Evolutionary conservation across 2,329 filamentous ascomycete genomes (phyloP), one percentile per base, ranked within the genome.

Genomic region (Botrytis hyacinthi): DNA sequence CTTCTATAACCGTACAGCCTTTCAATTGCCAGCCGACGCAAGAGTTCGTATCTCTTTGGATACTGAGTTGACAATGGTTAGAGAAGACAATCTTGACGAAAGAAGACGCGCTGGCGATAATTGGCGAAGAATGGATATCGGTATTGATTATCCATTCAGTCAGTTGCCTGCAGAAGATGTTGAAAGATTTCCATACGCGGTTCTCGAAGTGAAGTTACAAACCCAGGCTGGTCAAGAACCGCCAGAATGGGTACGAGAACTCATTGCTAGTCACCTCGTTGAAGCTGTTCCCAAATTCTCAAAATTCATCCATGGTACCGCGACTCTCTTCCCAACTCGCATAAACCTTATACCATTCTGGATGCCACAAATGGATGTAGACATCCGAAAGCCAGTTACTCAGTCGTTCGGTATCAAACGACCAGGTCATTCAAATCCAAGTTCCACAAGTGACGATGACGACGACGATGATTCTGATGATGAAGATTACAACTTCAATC

Each of bases 231-330:
- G 96, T 57, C 95, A 98, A 82, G 94, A 98, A 80, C 94, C 96
- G 22, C 96, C 96, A 0, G 93, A 97, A 80, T 99, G 96, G 96
- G 95, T 99, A 78, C 91, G 94, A 35, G 94, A 98, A 81, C 87
- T 99, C 70, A 97, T 94, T 62, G 88, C 93, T 20, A 97, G 94
- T 76, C 96, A 99, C 84, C 87, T 99, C 26, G 96, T 99, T 3
- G 96, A 99, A 84, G 95, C 96, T n/a, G 95, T 99, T 3, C 96
- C 96, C 75, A 99, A 99, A 81, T 99, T 98, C 83, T 98, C 94
- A 80, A 99, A 99, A 84, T 99, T 98, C 82, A 98, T 99, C 74
- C 96, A 99, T 82, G 96, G 96, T 74, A 94, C 92, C 2, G 95
- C 95, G 16, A 93, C 90, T 18, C 84, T 99, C 63, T 97, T 98